These are phyloP conservation scores for Cystofilobasidium bisporidii DNA, from an alignment of 768 basidiomycete species.

Conservation along the genomic window DNA sequence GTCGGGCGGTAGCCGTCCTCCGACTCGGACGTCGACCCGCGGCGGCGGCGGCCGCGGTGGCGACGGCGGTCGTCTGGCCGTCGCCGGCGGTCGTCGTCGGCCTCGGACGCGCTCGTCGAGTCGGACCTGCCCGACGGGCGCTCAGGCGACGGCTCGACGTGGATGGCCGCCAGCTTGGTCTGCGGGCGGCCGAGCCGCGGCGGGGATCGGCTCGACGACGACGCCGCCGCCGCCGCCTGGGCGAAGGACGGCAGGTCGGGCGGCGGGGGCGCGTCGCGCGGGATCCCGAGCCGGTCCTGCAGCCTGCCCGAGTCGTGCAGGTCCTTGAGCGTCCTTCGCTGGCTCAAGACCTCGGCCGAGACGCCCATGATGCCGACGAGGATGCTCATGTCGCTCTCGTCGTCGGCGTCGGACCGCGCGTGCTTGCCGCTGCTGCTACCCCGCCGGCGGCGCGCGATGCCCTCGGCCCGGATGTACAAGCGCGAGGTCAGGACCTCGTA, in stretches of 20 bases:
- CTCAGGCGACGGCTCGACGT: conserved; percentile 13
- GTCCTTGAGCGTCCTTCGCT: conserved; percentile 59
- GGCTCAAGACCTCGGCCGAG: conserved; percentile 72
- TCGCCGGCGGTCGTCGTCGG: not conserved
- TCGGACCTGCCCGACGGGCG: conserved; percentile 3
- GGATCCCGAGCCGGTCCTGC: conserved; percentile 51
- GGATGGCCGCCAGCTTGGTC: conserved; percentile 18
- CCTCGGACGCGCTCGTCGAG: conserved; percentile 4
- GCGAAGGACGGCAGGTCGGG: conserved; percentile 25
- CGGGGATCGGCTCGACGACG: not conserved
- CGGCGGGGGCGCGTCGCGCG: conserved; percentile 36
- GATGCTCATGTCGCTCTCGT: conserved; percentile 51
- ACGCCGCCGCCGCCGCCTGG: not conserved
- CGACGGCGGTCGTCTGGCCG: too few relatives aligned
- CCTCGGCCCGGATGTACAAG: conserved; percentile 43
- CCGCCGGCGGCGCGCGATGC: conserved; percentile 22
- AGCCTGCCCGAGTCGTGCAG: conserved; percentile 54
- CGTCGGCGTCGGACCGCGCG: conserved; percentile 41
- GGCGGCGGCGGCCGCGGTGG: not conserved
- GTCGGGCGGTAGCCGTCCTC: not conserved
- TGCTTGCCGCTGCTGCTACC: conserved; percentile 41
- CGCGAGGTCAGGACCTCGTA: conserved; percentile 58
- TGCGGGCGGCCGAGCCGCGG: conserved; percentile 9
- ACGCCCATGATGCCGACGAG: conserved; percentile 69
- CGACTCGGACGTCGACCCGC: not conserved